A percentile compares a stretch with the other conserved stretches of the same genome.
These are phyloP conservation scores for Lophiotrema nucula DNA, from an alignment of 495 filamentous ascomycete species.

Conservation along the genomic window DNA sequence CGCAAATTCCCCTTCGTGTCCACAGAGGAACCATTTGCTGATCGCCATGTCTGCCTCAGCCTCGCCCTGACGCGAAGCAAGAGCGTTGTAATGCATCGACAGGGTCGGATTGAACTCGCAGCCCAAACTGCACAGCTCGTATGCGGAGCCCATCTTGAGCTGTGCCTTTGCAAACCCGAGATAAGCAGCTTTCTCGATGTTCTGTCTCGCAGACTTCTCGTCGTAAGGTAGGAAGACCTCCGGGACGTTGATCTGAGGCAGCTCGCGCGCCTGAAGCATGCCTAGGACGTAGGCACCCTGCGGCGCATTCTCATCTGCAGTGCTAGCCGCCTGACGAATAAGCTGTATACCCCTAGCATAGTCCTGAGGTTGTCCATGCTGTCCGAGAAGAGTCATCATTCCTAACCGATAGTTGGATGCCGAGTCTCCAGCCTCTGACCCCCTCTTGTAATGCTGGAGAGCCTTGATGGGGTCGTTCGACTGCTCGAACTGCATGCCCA, in stretches of 20 bases:
- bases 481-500: conserved; percentile 96
- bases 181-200: conserved; percentile 96
- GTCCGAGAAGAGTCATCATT: conserved; percentile 95
- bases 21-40: conserved; percentile 98
- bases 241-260: conserved; percentile 83
- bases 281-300: conserved; percentile 97
- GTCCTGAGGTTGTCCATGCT: conserved; percentile 84
- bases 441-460: conserved; percentile 80
- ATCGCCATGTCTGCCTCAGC: conserved; percentile 93
- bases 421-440: conserved; percentile 75
- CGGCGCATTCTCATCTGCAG: conserved; percentile 93
- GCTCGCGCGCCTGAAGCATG: conserved; percentile 86
- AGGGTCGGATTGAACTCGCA: conserved; percentile 93
- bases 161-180: conserved; percentile 96
- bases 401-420: conserved; percentile 94
- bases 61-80: conserved; percentile 86
- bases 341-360: conserved; percentile 74
- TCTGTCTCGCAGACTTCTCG: conserved; percentile 69
- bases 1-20: conserved; percentile 82
- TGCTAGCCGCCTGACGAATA: conserved; percentile 77
- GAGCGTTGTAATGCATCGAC: conserved; percentile 91
- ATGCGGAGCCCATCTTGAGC: conserved; percentile 94
- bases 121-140: conserved; percentile 87
- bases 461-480: conserved; percentile 89
- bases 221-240: conserved; percentile 72